A percentile compares a stretch with the other conserved stretches of the same genome.
These are phyloP conservation scores for Galerina sulciceps DNA, from an alignment of 768 basidiomycete species.

Conservation along the genomic window DNA sequence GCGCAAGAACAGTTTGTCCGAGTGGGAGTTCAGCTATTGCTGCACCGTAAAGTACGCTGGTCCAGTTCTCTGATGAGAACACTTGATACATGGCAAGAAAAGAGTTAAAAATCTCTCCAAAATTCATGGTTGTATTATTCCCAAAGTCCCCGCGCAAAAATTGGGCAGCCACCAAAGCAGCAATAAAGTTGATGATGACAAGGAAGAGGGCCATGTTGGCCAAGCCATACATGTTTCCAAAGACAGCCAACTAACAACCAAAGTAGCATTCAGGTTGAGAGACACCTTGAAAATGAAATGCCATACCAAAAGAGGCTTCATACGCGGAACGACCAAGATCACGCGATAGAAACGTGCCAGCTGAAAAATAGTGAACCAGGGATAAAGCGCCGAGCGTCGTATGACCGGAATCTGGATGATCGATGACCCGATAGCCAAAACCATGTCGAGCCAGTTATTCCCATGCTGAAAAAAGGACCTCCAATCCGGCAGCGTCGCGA, in stretches of 20 bases:
- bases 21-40: slow-evolving; percentile 63
- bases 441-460: slow-evolving; percentile 77
- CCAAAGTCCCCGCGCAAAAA: slow-evolving; percentile 83
- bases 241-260: slow-evolving; percentile 70
- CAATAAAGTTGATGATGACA: slow-evolving; percentile 83
- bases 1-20: slow-evolving; percentile 71
- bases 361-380: slow-evolving; percentile 92
- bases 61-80: slow-evolving; percentile 95
- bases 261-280: slow-evolving; percentile 2
- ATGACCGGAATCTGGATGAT: slow-evolving; percentile 88
- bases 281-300: background rate
- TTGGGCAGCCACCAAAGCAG: slow-evolving; percentile 82
- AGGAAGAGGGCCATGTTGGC: slow-evolving; percentile 93
- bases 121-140: slow-evolving; percentile 61
- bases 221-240: slow-evolving; percentile 91
- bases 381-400: slow-evolving; percentile 63
- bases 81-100: slow-evolving; percentile 90
- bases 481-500: slow-evolving; percentile 82
- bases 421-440: slow-evolving; percentile 74
- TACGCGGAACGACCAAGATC: slow-evolving; percentile 86
- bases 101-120: slow-evolving; percentile 80
- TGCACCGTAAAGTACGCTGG: slow-evolving; percentile 68
- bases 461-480: slow-evolving; percentile 67
- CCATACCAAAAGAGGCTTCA: slow-evolving; percentile 82
- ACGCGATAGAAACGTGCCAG: slow-evolving; percentile 89